Evolutionary conservation across 2,329 filamentous ascomycete species (phyloP), one percentile per base, ranked within the genome.

Genomic region (Fusarium tricinctum): DNA sequence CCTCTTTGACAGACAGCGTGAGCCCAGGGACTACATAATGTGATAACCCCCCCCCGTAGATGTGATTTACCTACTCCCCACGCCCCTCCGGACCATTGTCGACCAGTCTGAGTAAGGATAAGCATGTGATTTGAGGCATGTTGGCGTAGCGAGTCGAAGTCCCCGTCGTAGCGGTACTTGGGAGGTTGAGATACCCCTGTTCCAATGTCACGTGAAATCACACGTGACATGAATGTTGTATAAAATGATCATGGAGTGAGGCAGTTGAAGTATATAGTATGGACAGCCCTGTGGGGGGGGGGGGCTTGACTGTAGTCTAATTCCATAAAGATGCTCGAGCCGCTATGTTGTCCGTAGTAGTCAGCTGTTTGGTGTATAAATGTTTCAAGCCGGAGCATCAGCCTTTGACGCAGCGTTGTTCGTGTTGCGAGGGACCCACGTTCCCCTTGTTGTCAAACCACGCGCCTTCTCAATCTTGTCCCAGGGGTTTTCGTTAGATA

Each of bases 401-500:
- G 50, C 26, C 20, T 57, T 56, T 9, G 56, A 51, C 15, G 56
- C 33, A 42, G 43, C 53, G 23, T 48, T 50, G 20, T 48, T 49
- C 10, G 46, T 46, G 17, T 52, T 53, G 7, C 62, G 70, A 17
- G 68, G 28, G 15, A 84, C 65, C 86, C 86, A 89, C 1, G 69
- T 73, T 4, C 84, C 85, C 15, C 75, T 74, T 2, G 83, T 63
- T 39, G 78, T 68, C 46, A 89, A 67, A 0, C 83, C 83, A 23
- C 76, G 76, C 8, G 76, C 70, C 70, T 80, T 78, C 76, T 90
- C 88, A 20, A 90, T 77, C 10, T 74, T 77, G 50, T 83, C 85
- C 92, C 92, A 94, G 0, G 92, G 92, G 75, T 94, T 92, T 75
- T 89, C 84, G 70, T 92, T 88, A 64, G 90, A 92, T 59, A 83